These are phyloP conservation scores for Ophiocordyceps sinensis DNA, from an alignment of 2,329 filamentous ascomycete genomes.

Conservation along the genomic window DNA sequence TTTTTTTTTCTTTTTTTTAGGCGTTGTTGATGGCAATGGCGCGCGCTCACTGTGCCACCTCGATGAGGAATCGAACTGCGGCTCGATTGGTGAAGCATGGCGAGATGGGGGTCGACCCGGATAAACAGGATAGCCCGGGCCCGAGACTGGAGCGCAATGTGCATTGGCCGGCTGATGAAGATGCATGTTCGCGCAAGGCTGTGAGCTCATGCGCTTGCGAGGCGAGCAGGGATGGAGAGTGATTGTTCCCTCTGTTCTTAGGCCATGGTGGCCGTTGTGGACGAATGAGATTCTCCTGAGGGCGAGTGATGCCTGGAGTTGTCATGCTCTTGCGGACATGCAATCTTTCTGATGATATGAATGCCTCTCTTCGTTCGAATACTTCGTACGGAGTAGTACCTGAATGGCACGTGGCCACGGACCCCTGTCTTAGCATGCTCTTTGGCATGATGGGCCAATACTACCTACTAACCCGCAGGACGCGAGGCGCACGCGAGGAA, in stretches of 20 bases:
- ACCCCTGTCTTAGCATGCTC: no score
- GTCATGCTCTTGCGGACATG: background rate
- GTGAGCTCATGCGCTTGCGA: background rate
- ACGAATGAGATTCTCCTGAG: background rate
- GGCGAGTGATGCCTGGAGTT: background rate
- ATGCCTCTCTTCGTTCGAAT: no score
- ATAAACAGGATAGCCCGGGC: no score
- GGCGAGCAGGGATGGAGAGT: background rate
- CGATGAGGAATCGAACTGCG: no score
- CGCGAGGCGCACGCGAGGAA: no score
- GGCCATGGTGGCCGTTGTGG: background rate
- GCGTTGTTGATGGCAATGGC: background rate
- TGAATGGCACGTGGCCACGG: no score
- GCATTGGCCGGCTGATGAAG: background rate
- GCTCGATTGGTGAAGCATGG: no score
- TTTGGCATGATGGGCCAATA: no score
- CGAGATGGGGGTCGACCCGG: no score
- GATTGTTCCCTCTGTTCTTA: background rate
- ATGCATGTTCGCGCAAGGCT: background rate
- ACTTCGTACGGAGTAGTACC: no score
- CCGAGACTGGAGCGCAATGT: background rate
- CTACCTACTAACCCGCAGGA: no score
- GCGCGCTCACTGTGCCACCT: no score
- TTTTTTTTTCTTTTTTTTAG: background rate
- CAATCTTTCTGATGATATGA: background rate